Conservation (phyloP, 345 rosid genomes). For the Carallia brachiata region DNA sequence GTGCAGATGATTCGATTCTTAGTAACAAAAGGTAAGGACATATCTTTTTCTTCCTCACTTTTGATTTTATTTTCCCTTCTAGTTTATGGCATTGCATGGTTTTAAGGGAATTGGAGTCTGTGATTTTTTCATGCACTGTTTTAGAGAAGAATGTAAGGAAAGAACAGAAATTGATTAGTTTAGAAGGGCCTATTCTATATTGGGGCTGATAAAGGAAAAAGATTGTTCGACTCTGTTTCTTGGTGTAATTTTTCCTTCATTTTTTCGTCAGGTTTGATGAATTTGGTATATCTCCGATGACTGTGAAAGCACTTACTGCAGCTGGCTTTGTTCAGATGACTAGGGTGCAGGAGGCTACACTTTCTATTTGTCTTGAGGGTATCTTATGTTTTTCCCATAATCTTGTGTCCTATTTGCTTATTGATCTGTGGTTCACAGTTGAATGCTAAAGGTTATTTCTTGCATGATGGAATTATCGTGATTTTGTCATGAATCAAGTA, state of each 20-base stretch:
- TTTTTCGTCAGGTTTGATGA: constrained; percentile 68
- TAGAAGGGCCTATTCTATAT: not conserved
- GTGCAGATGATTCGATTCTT: constrained; percentile 48
- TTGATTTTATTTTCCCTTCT: not conserved
- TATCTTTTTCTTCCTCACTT: not conserved
- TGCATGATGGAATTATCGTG: no score
- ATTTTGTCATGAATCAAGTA: no score
- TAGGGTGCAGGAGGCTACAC: constrained; percentile 78
- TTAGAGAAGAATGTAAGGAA: not conserved
- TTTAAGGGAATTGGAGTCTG: not conserved
- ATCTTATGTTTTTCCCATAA: not conserved
- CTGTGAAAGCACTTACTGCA: constrained; percentile 65
- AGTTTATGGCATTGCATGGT: not conserved
- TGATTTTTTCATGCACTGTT: no score
- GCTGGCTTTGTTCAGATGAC: constrained; percentile 90
- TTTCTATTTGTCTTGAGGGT: constrained; percentile 77
- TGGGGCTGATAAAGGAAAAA: not conserved
- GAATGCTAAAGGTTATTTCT: no score
- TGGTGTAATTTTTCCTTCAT: constrained; percentile 7
- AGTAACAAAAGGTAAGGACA: constrained; percentile 52
- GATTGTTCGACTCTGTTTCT: not conserved
- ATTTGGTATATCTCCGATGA: constrained; percentile 73
- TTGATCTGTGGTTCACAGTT: no score
- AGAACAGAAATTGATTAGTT: not conserved
- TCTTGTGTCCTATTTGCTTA: not conserved